phyloP scores from a whole-genome alignment of 129 eudicot species.

The Artemisia tridentata region DNA sequence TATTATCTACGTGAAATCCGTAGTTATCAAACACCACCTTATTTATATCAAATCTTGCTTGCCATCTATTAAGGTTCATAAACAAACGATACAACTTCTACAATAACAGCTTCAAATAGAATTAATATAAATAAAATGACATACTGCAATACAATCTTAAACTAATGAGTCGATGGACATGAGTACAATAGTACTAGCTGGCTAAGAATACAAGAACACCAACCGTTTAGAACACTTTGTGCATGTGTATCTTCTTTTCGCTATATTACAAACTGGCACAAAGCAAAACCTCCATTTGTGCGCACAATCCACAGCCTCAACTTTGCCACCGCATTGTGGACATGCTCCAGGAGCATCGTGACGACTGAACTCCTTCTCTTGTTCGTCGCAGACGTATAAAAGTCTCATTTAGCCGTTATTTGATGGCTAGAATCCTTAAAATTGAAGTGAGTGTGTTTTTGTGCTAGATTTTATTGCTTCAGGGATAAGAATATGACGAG shows the following conservation, averaged over 20 bases:
- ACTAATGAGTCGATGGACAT: background rate
- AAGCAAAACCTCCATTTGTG: slow-evolving; percentile 38
- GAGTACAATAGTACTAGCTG: background rate
- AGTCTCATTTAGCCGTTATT: slow-evolving; percentile 21
- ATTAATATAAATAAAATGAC: slow-evolving; percentile 1
- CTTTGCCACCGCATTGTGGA: slow-evolving; percentile 40
- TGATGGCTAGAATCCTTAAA: background rate
- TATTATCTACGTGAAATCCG: too few species aligned
- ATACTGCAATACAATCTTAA: slow-evolving; percentile 5
- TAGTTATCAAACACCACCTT: too few species aligned
- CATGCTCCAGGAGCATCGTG: slow-evolving; percentile 38
- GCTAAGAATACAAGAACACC: slow-evolving; percentile 30
- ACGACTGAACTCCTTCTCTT: slow-evolving; percentile 32
- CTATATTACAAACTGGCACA: slow-evolving; percentile 31
- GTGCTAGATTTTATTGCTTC: slow-evolving; percentile 4
- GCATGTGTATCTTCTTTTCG: slow-evolving; percentile 33
- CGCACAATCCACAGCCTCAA: slow-evolving; percentile 32
- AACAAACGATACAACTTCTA: too few species aligned
- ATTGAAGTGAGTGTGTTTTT: background rate
- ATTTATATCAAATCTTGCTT: too few species aligned
- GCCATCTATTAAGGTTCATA: too few species aligned
- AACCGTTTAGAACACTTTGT: slow-evolving; percentile 32
- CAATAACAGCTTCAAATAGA: background rate
- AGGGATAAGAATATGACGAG: slow-evolving; percentile 6
- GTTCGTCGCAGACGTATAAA: slow-evolving; percentile 29